These are phyloP conservation scores for Candida railenensis DNA, from an alignment of 805 yeast genomes.

Conservation along the genomic window DNA sequence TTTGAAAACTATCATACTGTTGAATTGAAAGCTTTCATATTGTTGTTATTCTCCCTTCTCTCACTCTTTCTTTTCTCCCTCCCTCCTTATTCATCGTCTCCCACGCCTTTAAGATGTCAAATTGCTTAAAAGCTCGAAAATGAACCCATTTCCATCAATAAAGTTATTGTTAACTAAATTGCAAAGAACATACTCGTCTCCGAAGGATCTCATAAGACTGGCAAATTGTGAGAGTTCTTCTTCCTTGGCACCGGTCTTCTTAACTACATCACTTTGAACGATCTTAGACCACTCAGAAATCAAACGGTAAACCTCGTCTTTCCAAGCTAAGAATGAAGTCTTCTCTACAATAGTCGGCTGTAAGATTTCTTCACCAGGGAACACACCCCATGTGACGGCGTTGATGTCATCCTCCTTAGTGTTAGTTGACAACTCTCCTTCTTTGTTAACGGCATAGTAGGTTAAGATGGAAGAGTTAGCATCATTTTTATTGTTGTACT, in stretches of 20 bases:
- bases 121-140: constrained; percentile 51
- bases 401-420: constrained; percentile 75
- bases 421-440: constrained; percentile 62
- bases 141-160: constrained; percentile 51
- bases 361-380: constrained; percentile 91
- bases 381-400: constrained; percentile 98
- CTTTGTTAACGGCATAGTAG: constrained; percentile 70
- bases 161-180: constrained; percentile 91
- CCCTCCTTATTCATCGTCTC: not conserved
- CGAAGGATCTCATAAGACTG: constrained; percentile 44
- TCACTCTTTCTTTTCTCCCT: not conserved
- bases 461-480: constrained; percentile 54
- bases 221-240: constrained; percentile 32
- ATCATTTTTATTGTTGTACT: constrained; percentile 39
- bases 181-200: constrained; percentile 67
- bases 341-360: constrained; percentile 97
- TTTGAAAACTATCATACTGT: constrained; percentile 3
- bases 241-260: constrained; percentile 27
- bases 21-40: constrained; percentile 1
- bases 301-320: constrained; percentile 87
- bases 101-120: constrained; percentile 7
- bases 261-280: constrained; percentile 37
- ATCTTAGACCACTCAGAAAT: constrained; percentile 75
- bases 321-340: constrained; percentile 93
- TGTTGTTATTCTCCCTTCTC: not conserved